These are phyloP conservation scores for Lagenidium giganteum DNA, from an alignment of 352 stramenopile species.

Conservation along the genomic window DNA sequence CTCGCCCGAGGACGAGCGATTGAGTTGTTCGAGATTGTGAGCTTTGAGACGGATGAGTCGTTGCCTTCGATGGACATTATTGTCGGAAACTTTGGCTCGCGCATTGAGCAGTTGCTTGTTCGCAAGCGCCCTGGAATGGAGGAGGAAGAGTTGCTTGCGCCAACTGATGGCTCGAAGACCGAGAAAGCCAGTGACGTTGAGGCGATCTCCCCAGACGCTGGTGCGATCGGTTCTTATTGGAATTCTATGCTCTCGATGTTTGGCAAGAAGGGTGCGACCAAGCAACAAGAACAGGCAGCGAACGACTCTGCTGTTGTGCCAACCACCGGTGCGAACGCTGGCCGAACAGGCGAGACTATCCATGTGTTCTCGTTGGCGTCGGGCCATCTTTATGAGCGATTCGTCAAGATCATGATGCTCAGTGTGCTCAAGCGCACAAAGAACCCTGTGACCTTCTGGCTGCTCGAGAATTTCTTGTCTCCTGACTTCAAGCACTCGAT, in stretches of 20 bases:
- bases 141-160: conserved; percentile 46
- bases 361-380: conserved; percentile 98
- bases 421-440: conserved; percentile 96
- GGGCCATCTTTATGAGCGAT: conserved; percentile 98
- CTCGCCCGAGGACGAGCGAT: conserved; percentile 76
- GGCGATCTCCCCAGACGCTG: conserved; percentile 38
- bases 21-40: conserved; percentile 79
- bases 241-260: conserved; percentile 70
- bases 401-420: conserved; percentile 99
- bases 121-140: conserved; percentile 90
- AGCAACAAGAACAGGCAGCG: conserved; percentile 11
- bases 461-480: conserved; percentile 99
- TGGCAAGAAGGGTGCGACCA: conserved; percentile 25
- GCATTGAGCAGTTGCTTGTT: conserved; percentile 87
- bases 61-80: conserved; percentile 35
- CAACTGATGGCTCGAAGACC: conserved; percentile 15
- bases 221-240: conserved; percentile 59
- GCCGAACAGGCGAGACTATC: conserved; percentile 88
- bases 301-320: conserved; percentile 12
- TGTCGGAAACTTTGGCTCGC: conserved; percentile 86
- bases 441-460: conserved; percentile 99
- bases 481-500: conserved; percentile 96
- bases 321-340: conserved; percentile 17
- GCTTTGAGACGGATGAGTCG: conserved; percentile 30
- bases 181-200: conserved; percentile 22